A percentile compares a stretch with the other conserved stretches of the same genome.
Conservation (phyloP, 345 rosid species). For the Murraya paniculata region DNA sequence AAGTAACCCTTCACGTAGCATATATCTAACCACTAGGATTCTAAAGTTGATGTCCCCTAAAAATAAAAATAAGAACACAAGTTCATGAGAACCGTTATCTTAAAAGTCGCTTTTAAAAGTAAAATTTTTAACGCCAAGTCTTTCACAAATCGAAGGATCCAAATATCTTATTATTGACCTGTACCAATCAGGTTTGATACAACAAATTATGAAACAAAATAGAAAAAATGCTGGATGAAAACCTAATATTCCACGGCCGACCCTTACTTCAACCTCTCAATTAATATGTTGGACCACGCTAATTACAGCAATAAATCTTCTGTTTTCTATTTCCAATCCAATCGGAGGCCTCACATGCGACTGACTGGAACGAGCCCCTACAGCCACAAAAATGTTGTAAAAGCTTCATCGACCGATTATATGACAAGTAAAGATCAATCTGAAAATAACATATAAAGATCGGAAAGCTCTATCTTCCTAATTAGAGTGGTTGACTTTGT, state of each 20-base stretch:
- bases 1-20: too few relatives aligned
- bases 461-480: too few relatives aligned
- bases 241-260: not conserved
- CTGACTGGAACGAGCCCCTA: too few relatives aligned
- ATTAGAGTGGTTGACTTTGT: slow-evolving; percentile 3
- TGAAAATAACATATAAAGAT: not conserved
- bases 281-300: not conserved
- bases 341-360: not conserved
- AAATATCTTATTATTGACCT: not conserved
- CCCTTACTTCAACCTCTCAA: not conserved
- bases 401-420: not conserved
- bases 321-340: not conserved
- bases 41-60: too few relatives aligned
- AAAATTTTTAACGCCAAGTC: too few relatives aligned
- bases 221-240: not conserved
- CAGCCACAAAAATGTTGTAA: not conserved
- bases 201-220: not conserved
- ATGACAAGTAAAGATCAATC: not conserved
- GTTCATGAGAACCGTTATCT: too few relatives aligned
- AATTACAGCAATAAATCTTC: not conserved
- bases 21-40: too few relatives aligned
- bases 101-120: too few relatives aligned
- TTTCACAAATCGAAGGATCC: not conserved
- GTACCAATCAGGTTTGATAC: not conserved
- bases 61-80: too few relatives aligned